Conservation (phyloP, 2,329 filamentous ascomycete genomes). For the Xylariaceae sp. region DNA sequence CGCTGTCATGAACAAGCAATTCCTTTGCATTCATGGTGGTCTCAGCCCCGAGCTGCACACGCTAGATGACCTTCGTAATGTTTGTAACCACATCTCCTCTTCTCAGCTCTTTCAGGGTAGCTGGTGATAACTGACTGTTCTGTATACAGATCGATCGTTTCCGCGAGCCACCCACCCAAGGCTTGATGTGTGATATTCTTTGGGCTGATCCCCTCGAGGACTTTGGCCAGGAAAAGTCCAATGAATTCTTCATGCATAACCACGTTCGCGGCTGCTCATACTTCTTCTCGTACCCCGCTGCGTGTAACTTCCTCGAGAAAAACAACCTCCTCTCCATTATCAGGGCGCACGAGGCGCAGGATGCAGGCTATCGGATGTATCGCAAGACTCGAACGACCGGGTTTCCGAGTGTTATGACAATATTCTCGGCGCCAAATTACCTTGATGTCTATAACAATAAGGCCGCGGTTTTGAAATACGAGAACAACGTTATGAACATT, state of each 20-base stretch:
- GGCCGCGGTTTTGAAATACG: slow-evolving; percentile 96
- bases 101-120: not conserved
- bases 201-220: slow-evolving; percentile 98
- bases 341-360: slow-evolving; percentile 95
- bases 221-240: slow-evolving; percentile 97
- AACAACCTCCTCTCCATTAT: slow-evolving; percentile 98
- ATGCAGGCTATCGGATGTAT: slow-evolving; percentile 98
- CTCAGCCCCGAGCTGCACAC: slow-evolving; percentile 95
- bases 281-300: slow-evolving; percentile 97
- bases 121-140: slow-evolving; percentile 2
- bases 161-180: slow-evolving; percentile 93
- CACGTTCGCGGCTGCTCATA: slow-evolving; percentile 98
- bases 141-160: slow-evolving; percentile 81
- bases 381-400: slow-evolving; percentile 96
- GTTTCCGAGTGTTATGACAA: slow-evolving; percentile 99
- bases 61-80: slow-evolving; percentile 85
- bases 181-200: slow-evolving; percentile 97
- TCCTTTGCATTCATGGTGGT: slow-evolving; percentile 95
- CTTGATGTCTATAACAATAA: slow-evolving; percentile 99
- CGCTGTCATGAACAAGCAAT: slow-evolving; percentile 99
- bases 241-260: slow-evolving; percentile 96
- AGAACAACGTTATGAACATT: slow-evolving; percentile 99
- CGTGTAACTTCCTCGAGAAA: slow-evolving; percentile 96
- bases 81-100: slow-evolving; percentile 39
- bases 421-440: slow-evolving; percentile 98